Conservation (phyloP, 345 rosid genomes). For the Eucalyptus erythrocorys region DNA sequence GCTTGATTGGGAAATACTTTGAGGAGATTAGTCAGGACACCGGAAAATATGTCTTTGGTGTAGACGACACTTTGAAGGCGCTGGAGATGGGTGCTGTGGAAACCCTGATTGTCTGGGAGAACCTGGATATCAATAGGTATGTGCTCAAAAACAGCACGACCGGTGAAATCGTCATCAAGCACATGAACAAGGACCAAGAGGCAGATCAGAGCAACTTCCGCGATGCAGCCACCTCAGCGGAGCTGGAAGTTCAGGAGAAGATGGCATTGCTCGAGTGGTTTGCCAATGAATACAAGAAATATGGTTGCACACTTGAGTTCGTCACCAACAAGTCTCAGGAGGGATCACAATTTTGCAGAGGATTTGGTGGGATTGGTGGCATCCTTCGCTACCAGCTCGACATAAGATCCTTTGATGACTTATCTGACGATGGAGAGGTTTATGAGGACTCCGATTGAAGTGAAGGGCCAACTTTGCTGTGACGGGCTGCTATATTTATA, state of each 20-base stretch:
- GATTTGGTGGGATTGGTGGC: conserved; percentile 93
- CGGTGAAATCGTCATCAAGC: conserved; percentile 54
- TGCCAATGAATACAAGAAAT: conserved; percentile 78
- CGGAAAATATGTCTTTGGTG: conserved; percentile 81
- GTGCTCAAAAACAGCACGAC: conserved; percentile 47
- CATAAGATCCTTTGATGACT: conserved; percentile 72
- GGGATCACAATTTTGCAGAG: conserved; percentile 91
- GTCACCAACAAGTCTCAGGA: conserved; percentile 93
- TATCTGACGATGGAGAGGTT: conserved; percentile 58
- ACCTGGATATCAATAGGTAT: conserved; percentile 66
- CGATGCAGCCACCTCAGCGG: conserved; percentile 41
- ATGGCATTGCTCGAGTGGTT: conserved; percentile 79
- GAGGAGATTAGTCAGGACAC: conserved; percentile 97
- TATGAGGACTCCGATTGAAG: conserved; percentile 68
- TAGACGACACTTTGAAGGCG: conserved; percentile 77
- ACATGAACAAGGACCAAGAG: conserved; percentile 72
- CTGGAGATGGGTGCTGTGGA: conserved; percentile 93
- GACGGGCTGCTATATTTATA: background rate
- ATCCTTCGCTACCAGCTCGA: conserved; percentile 89
- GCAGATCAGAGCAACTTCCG: conserved; percentile 63
- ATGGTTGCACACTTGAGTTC: conserved; percentile 77
- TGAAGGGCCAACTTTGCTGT: background rate
- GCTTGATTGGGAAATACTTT: conserved; percentile 79
- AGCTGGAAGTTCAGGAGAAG: conserved; percentile 75
- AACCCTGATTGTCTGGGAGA: conserved; percentile 88